phyloP scores from a whole-genome alignment of 352 stramenopile species.

The Globisporangium cederbergense region DNA sequence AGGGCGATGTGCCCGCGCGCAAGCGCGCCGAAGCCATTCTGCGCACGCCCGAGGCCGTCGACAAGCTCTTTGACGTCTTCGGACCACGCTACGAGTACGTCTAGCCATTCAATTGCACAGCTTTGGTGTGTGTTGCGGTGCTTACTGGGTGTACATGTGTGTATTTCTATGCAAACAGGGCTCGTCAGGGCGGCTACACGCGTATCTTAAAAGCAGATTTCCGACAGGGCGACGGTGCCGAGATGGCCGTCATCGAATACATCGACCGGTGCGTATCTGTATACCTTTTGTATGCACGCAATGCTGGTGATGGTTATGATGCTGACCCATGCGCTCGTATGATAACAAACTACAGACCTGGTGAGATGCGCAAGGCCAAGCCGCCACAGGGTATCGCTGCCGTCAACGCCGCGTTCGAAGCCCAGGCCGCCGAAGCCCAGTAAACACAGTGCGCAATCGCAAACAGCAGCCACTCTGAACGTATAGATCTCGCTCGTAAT shows the following conservation, averaged over 20 bases:
- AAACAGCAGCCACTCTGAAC: background rate
- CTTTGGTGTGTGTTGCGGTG: background rate
- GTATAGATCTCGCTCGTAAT: background rate
- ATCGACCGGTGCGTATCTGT: conserved; percentile 82
- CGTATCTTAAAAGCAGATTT: conserved; percentile 94
- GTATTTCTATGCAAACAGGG: conserved; percentile 10
- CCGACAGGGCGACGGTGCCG: conserved; percentile 91
- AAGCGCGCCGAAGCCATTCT: conserved; percentile 85
- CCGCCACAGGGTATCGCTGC: conserved; percentile 57
- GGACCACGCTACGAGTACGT: conserved; percentile 93
- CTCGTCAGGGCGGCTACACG: conserved; percentile 93
- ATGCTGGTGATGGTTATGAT: background rate
- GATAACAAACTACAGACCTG: conserved; percentile 33
- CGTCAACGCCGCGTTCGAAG: conserved; percentile 43
- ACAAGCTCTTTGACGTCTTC: conserved; percentile 96
- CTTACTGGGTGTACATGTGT: conserved; percentile 1
- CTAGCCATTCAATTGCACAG: background rate
- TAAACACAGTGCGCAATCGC: no score
- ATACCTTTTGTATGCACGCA: background rate
- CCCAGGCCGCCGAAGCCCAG: conserved; percentile 17
- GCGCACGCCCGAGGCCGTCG: conserved; percentile 87
- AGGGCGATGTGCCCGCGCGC: conserved; percentile 78
- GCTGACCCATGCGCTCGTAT: conserved; percentile 9
- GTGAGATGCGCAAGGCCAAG: conserved; percentile 83
- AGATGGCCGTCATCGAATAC: conserved; percentile 99